Base-by-base conservation (phyloP, 1,284 basidiomycete genomes). In the Meira miltonrushii region DNA sequence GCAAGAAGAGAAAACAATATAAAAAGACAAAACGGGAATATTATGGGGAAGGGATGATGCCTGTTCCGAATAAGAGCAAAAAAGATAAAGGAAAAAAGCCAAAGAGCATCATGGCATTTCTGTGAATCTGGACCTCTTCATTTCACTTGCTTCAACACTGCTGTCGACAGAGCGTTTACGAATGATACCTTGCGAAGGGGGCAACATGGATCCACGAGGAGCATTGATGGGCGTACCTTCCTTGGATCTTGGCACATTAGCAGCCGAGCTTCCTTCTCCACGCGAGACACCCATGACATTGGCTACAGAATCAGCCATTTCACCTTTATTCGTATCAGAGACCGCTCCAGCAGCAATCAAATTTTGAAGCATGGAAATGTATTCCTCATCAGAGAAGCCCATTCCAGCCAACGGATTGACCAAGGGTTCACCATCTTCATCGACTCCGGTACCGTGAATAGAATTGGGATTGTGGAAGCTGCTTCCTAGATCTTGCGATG, bases 311-410 rank as follows among this genome's bases (percentile, higher is more conserved):
- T 60, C 58, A 12, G 55, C 25, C 23, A 37, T 55, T 21, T 57
- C 54, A 39, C 61, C 59, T 11, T 44, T 21, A 37, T 19, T 17
- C 8, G 59, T 28, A 13, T 74, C 71, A 5, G 70, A 67, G 0
- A 68, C 64, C 8, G 64, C 62, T 1, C 72, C 72, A 0, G 72
- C 69, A 0, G 72, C 61, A 21, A 75, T 69, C 23, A 75, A 52
- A 55, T 69, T 72, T 51, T 75, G 72, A 12, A 75, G 59, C 72
- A 75, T 75, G 1, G 65, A 64, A 3, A 75, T 65, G 55, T 75
- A 75, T 55, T 75, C 69, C 41, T 72, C 68, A 43, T 75, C 72
- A 1, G 65, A 70, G 44, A 75, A 75, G 10, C 72, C 72, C 69
- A 73, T 69, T 8, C 64, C 69, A 6, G 69, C 69, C 0, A 75